A percentile compares a stretch with the other conserved stretches of the same genome.
Evolutionary conservation across 2,329 filamentous ascomycete genomes (phyloP).

Genomic region (Colletotrichum sp.): DNA sequence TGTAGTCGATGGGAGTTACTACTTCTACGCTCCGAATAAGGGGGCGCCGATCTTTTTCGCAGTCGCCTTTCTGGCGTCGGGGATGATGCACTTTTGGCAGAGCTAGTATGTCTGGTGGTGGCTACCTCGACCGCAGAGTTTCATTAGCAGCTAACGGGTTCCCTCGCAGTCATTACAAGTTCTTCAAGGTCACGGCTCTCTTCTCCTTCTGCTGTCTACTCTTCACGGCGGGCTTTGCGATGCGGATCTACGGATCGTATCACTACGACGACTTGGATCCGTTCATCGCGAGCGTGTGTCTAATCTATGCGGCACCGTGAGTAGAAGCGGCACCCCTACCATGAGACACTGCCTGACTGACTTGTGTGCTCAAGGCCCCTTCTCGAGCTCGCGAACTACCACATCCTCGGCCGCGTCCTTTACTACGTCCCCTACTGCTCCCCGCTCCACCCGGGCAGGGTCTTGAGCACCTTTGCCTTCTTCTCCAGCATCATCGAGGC

Average conservation of each 20-base stretch:
- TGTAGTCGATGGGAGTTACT: slow-evolving; percentile 47
- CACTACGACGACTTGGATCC: slow-evolving; percentile 34
- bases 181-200: slow-evolving; percentile 59
- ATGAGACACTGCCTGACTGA: background rate
- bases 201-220: slow-evolving; percentile 59
- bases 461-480: slow-evolving; percentile 50
- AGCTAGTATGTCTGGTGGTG: slow-evolving; percentile 39
- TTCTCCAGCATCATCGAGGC: slow-evolving; percentile 53
- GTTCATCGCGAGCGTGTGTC: slow-evolving; percentile 38
- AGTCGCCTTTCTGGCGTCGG: slow-evolving; percentile 42
- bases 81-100: slow-evolving; percentile 46
- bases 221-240: slow-evolving; percentile 60
- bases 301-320: slow-evolving; percentile 40
- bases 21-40: slow-evolving; percentile 53
- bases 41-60: slow-evolving; percentile 53
- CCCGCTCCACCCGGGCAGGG: slow-evolving; percentile 51
- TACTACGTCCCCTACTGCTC: slow-evolving; percentile 66
- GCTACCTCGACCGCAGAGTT: background rate
- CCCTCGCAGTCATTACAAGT: slow-evolving; percentile 55
- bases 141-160: background rate
- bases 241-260: slow-evolving; percentile 38
- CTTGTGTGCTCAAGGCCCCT: slow-evolving; percentile 49
- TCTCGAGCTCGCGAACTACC: slow-evolving; percentile 66
- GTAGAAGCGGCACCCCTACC: background rate
- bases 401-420: slow-evolving; percentile 63